These are phyloP conservation scores for Xylaria palmicola DNA, from an alignment of 495 filamentous ascomycete genomes.

Conservation along the genomic window DNA sequence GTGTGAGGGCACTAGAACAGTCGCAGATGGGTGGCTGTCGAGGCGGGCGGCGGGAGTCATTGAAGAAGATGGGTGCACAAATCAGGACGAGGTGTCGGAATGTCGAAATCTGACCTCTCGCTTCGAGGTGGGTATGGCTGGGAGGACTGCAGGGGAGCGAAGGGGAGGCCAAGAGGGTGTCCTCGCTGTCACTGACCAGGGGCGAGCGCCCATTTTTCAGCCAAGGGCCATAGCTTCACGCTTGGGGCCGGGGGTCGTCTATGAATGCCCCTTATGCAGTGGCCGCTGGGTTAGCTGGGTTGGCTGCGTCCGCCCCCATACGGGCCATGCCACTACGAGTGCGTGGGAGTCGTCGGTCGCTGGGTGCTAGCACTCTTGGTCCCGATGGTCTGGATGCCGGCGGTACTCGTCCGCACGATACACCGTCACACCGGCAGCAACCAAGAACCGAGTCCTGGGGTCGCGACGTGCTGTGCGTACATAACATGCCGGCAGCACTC, in stretches of 20 bases:
- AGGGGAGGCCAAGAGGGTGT: conserved; percentile 1
- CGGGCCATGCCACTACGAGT: no score
- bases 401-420: no score
- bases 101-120: background rate
- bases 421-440: no score
- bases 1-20: background rate
- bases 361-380: no score
- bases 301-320: no score
- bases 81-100: background rate
- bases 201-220: background rate
- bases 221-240: background rate
- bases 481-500: no score
- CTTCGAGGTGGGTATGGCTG: background rate
- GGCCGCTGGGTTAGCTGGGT: no score
- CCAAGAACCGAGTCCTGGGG: no score
- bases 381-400: no score
- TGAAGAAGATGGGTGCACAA: background rate
- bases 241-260: background rate
- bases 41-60: background rate
- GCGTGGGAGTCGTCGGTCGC: no score
- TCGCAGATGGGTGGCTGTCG: background rate
- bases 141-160: conserved; percentile 1
- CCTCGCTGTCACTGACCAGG: background rate
- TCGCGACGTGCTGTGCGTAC: no score
- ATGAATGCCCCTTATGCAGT: background rate